Base-by-base conservation (phyloP, 768 basidiomycete genomes). In the Mrakia frigida region DNA sequence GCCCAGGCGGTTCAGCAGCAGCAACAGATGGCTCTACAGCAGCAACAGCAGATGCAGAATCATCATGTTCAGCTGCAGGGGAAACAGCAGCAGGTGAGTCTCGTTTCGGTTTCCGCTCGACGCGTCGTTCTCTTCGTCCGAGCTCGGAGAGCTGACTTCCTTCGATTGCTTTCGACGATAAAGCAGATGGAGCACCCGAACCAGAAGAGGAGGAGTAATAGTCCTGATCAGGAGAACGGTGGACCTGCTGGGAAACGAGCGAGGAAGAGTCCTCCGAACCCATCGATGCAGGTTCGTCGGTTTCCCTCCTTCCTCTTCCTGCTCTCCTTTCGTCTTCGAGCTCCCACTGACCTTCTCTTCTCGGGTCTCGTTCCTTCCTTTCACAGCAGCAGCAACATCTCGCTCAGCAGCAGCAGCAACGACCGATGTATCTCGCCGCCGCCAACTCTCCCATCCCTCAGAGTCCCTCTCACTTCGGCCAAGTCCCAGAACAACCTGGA, bases 11-110 rank as follows among this genome's bases (percentile, higher is more conserved):
- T 21, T n/a, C 65, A 68, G 65, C 35, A 35, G 21, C 65, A 68
- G 35, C 65, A 68, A 6, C 65, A 68, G 65, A 68, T 68, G 65
- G n/a, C n/a, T n/a, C n/a, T n/a, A n/a, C 65, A 68, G 65, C 35
- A 35, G 21, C 65, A 68, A 18, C 65, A 68, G 21, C 65, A 68
- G 65, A 68, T 68, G 65, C 65, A 68, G 37, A 68, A 41, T 23
- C 65, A 68, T 25, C 65, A 68, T 39, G 61, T 33, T 63, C 65
- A 68, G 65, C 10, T 68, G 63, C 31, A 61, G 60, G 28, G 39
- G 18, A 50, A 50, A 14, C 46, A 56, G 56, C 56, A 56, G 16
- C 16, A 7, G 56, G 56, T 56, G 0, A 25, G 56, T 56, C 43
- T 7, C 56, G 23, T 6, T 1, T 53, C 21, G 2, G 18, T 3